Evolutionary conservation across 2,329 filamentous ascomycete genomes (phyloP).

Genomic region (Chaetomiaceae sp.): DNA sequence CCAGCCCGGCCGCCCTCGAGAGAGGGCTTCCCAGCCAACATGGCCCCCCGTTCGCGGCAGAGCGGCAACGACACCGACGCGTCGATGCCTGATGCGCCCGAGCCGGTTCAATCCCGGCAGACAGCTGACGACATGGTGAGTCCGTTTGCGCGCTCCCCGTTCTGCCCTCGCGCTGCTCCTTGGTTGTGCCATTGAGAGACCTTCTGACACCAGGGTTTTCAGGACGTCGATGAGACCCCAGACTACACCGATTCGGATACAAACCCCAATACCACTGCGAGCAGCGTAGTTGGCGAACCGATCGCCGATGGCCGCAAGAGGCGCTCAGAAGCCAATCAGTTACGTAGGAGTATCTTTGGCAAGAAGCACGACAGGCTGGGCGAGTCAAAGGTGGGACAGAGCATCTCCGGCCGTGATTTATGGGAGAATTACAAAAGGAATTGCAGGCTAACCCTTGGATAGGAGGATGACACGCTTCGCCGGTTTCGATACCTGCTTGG

Average conservation of each 20-base stretch:
- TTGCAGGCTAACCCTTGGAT: constrained; percentile 6
- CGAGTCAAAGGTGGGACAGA: constrained; percentile 72
- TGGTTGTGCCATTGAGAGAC: neutral
- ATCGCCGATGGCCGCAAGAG: constrained; percentile 74
- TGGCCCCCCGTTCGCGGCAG: constrained; percentile 48
- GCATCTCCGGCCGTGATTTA: neutral
- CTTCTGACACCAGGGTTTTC: too few relatives aligned
- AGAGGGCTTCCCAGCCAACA: constrained; percentile 38
- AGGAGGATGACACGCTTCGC: constrained; percentile 94
- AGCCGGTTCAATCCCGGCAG: constrained; percentile 33
- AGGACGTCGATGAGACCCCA: constrained; percentile 61
- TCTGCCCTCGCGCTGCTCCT: neutral
- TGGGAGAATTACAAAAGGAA: too few relatives aligned
- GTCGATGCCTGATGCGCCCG: constrained; percentile 58
- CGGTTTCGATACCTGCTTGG: constrained; percentile 93
- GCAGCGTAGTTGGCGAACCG: constrained; percentile 76
- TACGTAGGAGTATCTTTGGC: constrained; percentile 87
- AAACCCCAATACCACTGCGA: constrained; percentile 67
- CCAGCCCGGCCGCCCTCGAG: constrained; percentile 12
- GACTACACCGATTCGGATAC: constrained; percentile 64
- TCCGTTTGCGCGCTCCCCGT: neutral
- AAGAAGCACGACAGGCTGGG: constrained; percentile 91
- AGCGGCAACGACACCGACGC: constrained; percentile 54
- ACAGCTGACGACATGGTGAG: constrained; percentile 46
- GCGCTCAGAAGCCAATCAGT: constrained; percentile 79